Base-by-base conservation (phyloP, 2,329 filamentous ascomycete genomes). In the Penicillium sp. region DNA sequence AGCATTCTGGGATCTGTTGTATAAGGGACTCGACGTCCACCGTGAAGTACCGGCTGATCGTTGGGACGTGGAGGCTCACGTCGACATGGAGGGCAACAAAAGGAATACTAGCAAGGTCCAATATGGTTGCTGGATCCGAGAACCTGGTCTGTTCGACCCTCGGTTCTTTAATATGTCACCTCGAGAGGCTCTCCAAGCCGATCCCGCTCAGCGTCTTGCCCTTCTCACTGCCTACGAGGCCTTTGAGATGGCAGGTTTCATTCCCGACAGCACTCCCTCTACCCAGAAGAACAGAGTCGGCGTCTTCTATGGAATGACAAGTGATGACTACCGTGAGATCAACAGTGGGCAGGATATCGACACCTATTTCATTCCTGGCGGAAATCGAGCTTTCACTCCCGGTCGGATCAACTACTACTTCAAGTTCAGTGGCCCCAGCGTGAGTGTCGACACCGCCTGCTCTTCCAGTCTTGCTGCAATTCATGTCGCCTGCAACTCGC, bases 161-260 rank as follows among this genome's bases (percentile, higher is more conserved):
- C 77, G 84, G 1, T 90, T 91, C 71, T 91, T 91, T 78, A 89
- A 89, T 68, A 90, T 91, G 83, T 90, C 86, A 33, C 86, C 86
- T 5, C 81, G 85, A 57, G 86, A 91, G 68, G 88, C 88, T 27
- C 80, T 82, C 44, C 85, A 90, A 63, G 89, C 85, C 1, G 87
- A 91, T 64, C 88, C 88, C 0, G 88, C 88, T 79, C 86, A 89
- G 65, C 79, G 88, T 58, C 76, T 90, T 56, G 84, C 85, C 3
- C 71, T 93, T 24, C 80, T 84, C 7, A 89, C 86, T 3, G 86
- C 86, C 0, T 91, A 89, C 58, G 87, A 91, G 62, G 87, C 88
- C 0, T 75, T 93, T 41, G 88, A 93, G 65, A 87, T 87, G 81
- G 83, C 84, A 29, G 87, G 87, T 1, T 86, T 88, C 59, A 82